Conservation (phyloP, 768 basidiomycete genomes). For the Ramaria rubella region DNA sequence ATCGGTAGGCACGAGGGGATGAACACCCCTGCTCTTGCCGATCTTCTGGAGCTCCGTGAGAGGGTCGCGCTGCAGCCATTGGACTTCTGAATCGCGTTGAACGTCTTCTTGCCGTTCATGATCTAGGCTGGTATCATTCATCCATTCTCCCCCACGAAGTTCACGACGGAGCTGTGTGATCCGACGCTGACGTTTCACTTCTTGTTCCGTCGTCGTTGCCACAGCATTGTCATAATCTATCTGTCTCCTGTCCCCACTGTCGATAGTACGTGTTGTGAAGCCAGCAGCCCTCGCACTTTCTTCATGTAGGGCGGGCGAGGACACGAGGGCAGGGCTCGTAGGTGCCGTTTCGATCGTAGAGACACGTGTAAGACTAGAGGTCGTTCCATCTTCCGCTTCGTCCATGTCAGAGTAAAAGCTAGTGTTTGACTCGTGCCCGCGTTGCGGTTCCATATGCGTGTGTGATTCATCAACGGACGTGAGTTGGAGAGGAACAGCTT, state of each 20-base stretch:
- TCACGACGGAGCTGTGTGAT: constrained; percentile 1
- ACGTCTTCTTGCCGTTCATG: not conserved
- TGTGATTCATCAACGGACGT: too few relatives aligned
- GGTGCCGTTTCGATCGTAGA: not conserved
- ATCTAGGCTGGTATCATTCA: not conserved
- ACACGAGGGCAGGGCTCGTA: not conserved
- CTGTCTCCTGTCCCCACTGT: too few relatives aligned
- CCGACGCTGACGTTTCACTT: not conserved
- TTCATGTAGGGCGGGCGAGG: too few relatives aligned
- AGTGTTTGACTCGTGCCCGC: too few relatives aligned
- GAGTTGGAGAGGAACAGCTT: not conserved
- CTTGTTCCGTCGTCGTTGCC: too few relatives aligned
- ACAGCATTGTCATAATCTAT: too few relatives aligned
- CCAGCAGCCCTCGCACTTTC: too few relatives aligned
- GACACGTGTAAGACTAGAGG: not conserved
- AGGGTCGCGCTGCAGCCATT: not conserved
- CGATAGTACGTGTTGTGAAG: too few relatives aligned
- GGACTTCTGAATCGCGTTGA: not conserved
- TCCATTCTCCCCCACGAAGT: not conserved
- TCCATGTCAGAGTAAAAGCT: too few relatives aligned
- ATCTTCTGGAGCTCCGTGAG: not conserved
- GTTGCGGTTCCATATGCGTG: too few relatives aligned
- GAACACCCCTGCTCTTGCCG: not conserved
- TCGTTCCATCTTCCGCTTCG: too few relatives aligned
- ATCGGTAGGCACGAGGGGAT: not conserved